Evolutionary conservation across 2,329 filamentous ascomycete species (phyloP), one percentile per base, ranked within the genome.

Genomic region (Aspergillus hiratsukae): DNA sequence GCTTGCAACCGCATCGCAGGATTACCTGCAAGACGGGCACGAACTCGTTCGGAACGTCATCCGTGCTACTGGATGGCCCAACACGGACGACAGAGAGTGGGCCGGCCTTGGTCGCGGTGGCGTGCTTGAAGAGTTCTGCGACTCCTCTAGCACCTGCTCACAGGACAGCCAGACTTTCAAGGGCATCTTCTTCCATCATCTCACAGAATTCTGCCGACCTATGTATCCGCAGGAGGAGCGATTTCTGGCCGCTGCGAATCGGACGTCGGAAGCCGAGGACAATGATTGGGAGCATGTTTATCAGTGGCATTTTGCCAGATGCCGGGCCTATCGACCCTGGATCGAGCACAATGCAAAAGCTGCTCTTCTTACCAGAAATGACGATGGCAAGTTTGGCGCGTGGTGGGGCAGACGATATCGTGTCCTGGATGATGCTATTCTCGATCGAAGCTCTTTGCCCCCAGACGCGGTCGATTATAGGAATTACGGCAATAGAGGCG

Each of bases 101-200:
- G 77, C 81, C 41, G 90, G 91, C 0, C 80, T 96, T 0, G 92
- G 92, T 27, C 83, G 88, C 4, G 83, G 83, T 19, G 93, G 93
- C 1, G 83, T 97, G 28, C 74, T 97, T 45, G 91, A 96, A 70
- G 93, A 97, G 49, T 75, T 81, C 37, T 97, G 93, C 69, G 93
- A 97, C 70, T 83, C 86, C 2, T 76, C 76, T 19, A 90, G 84
- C 3, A 81, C 77, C 45, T 97, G 92, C 71, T 91, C 85, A 19
- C 91, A 97, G 70, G 83, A 97, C 64, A 83, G 82, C 0, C 92
- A 97, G 66, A 91, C 90, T 0, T 97, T 97, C 83, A 97, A 97
- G 72, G 89, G 90, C 28, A 93, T 97, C 55, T 96, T 92, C 78
- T 96, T 96, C 75, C 90, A 96, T 68, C 93, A 97, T 69, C 78